Evolutionary conservation across 2,329 filamentous ascomycete genomes (phyloP), one percentile per base, ranked within the genome.

Genomic region (Aspergillus chevalieri): DNA sequence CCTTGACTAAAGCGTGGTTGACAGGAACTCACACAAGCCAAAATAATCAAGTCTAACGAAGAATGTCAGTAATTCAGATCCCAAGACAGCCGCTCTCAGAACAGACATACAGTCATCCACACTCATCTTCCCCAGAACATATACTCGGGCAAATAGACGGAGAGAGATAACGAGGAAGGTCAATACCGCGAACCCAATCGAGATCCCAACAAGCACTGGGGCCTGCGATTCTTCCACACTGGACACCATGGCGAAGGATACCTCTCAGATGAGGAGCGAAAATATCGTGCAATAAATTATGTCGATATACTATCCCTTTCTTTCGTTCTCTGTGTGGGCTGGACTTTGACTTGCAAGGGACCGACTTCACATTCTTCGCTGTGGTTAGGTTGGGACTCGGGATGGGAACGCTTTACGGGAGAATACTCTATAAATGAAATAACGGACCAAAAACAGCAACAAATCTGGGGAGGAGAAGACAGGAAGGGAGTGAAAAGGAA

Each of bases 111-210:
- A 67, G 41, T 67, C 64, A 51, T 67, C 64, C 0, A 57, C 4
- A 1, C 63, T 62, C 58, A 65, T 60, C 26, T 53, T 55, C 4
- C 56, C 52, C 44, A 73, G 58, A 12, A 74, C 64, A 52, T 64
- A 68, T 14, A 72, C 49, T 4, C 72, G 65, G 19, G 72, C 65
- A 54, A 69, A 74, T 7, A 74, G 52, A 17, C 72, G 61, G 26
- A 74, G 57, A 26, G 47, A 46, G 22, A 75, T 56, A 14, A 71
- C 65, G 19, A 74, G 43, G 21, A 66, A 62, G 6, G 70, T 70
- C 6, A 73, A 49, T 10, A 66, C 52, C 6, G 68, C 67, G 53
- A 74, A 74, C 12, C 64, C 57, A 44, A 73, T 59, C 24, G 63
- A 57, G 41, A 73, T 58, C 17, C 64, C 65, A 19, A 58, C 51